Conservation (phyloP, 208 protist genomes). For the Acanthamoeba polyphaga region DNA sequence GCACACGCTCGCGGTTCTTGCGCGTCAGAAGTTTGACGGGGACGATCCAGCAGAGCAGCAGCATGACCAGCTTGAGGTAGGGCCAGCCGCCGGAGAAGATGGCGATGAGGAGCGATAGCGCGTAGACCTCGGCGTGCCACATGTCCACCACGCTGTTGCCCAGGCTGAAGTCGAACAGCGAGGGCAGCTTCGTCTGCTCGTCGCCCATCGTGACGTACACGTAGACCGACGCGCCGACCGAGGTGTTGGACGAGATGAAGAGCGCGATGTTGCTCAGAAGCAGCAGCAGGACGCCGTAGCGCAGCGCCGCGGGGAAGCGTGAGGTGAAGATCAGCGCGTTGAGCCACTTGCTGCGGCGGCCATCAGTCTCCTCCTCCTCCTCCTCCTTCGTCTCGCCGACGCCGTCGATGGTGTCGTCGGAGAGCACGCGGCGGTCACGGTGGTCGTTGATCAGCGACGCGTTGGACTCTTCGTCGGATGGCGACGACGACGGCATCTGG, state of each 20-base stretch:
- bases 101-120: conserved; percentile 93
- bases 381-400: neutral
- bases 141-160: conserved; percentile 92
- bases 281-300: conserved; percentile 81
- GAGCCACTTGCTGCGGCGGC: conserved; percentile 34
- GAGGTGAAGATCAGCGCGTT: conserved; percentile 41
- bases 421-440: neutral
- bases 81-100: conserved; percentile 96
- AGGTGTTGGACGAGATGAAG: conserved; percentile 90
- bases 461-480: neutral
- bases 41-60: conserved; percentile 89
- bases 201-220: conserved; percentile 74
- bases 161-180: conserved; percentile 92
- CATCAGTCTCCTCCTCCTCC: neutral
- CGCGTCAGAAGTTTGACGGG: conserved; percentile 88
- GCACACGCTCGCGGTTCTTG: conserved; percentile 83
- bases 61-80: conserved; percentile 94
- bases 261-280: conserved; percentile 86
- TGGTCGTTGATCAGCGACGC: neutral
- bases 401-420: neutral
- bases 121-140: conserved; percentile 92
- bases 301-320: neutral
- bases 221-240: conserved; percentile 86
- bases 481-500: neutral
- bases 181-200: conserved; percentile 63